Percentiles rank a stretch among this genome's conserved stretches.
These are phyloP conservation scores for Tympanopsis confertula DNA, from an alignment of 2,329 filamentous ascomycete genomes.

Conservation along the genomic window DNA sequence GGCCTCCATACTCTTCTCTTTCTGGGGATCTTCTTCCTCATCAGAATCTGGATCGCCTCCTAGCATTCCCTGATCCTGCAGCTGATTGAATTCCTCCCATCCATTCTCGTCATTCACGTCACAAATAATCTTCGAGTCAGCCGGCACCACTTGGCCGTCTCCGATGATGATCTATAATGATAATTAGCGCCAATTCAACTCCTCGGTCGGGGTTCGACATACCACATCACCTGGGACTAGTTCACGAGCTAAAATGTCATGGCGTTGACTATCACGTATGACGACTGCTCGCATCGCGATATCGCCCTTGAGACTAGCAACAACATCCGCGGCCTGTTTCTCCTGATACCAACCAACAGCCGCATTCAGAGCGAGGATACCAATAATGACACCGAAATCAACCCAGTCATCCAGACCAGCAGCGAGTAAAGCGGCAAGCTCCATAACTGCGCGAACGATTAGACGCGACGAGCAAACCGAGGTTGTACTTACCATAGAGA, in stretches of 20 bases:
- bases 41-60: not conserved
- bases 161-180: conserved; percentile 48
- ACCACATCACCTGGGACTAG: conserved; percentile 68
- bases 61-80: conserved; percentile 16
- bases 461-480: not conserved
- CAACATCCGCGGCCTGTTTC: conserved; percentile 69
- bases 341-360: conserved; percentile 72
- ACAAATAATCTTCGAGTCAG: conserved; percentile 61
- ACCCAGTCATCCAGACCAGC: conserved; percentile 67
- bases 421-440: conserved; percentile 62
- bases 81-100: conserved; percentile 16
- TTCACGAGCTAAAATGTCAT: conserved; percentile 62
- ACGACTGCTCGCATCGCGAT: conserved; percentile 65
- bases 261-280: conserved; percentile 55
- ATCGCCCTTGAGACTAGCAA: conserved; percentile 64
- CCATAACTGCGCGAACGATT: conserved; percentile 45
- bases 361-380: conserved; percentile 65
- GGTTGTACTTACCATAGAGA: conserved; percentile 47
- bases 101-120: conserved; percentile 57
- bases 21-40: conserved; percentile 7
- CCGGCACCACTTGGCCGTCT: conserved; percentile 61
- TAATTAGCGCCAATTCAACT: not conserved
- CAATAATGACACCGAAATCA: conserved; percentile 67
- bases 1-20: conserved; percentile 7
- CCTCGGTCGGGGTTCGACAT: conserved; percentile 18